Conservation (phyloP, 139 green algal genomes). For the Micractinium sp. region DNA sequence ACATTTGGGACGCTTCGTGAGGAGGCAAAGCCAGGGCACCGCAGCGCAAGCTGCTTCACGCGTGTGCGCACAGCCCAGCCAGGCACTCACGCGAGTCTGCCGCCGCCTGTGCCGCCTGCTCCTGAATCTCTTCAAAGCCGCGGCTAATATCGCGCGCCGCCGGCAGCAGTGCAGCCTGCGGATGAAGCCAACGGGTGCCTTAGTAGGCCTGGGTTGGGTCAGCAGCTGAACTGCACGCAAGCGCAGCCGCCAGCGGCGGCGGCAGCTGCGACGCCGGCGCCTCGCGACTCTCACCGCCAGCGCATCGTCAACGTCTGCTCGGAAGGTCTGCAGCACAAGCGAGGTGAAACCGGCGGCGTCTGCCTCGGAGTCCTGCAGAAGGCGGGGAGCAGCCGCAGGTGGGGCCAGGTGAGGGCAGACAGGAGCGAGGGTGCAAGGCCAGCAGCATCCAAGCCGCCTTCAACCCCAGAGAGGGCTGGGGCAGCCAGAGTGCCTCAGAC, state of each 20-base stretch:
- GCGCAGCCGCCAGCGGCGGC: background rate
- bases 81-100: background rate
- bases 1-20: too few relatives aligned
- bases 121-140: background rate
- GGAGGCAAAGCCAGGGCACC: too few relatives aligned
- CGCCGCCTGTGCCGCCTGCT: background rate
- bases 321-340: conserved; percentile 2
- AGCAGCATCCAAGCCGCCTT: background rate
- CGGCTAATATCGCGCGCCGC: background rate
- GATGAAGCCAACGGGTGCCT: background rate
- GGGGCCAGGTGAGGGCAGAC: background rate
- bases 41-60: too few relatives aligned
- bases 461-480: background rate
- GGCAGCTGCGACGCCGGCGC: background rate
- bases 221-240: background rate
- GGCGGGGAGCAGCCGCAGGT: background rate
- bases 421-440: background rate
- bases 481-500: background rate
- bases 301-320: background rate
- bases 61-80: too few relatives aligned
- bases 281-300: background rate
- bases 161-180: background rate
- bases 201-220: too few relatives aligned
- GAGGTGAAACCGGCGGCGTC: background rate
- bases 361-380: background rate